Conservation (phyloP, 345 rosid genomes). For the Moringa oleifera region DNA sequence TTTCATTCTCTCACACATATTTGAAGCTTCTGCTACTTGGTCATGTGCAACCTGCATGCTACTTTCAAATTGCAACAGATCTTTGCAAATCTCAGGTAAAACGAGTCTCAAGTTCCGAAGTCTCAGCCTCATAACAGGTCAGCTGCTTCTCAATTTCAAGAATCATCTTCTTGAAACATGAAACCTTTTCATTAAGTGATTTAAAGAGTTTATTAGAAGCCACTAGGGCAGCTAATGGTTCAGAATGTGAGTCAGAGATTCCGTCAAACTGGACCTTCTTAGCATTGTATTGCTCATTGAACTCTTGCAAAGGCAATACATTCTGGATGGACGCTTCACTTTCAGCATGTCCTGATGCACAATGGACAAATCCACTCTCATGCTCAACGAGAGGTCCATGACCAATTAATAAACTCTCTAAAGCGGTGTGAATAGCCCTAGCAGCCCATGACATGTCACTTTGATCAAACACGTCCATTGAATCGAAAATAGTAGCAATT, state of each 20-base stretch:
- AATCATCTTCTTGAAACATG: slow-evolving; percentile 18
- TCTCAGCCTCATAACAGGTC: slow-evolving; percentile 31
- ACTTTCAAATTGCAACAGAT: slow-evolving; percentile 23
- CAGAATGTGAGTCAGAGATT: slow-evolving; percentile 25
- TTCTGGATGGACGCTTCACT: slow-evolving; percentile 13
- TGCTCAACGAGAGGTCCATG: not conserved
- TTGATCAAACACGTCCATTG: not conserved
- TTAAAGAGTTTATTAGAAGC: slow-evolving; percentile 17
- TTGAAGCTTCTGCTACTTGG: slow-evolving; percentile 14
- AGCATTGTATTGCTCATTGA: slow-evolving; percentile 12
- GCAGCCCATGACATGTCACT: no score
- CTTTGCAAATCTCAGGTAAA: slow-evolving; percentile 13
- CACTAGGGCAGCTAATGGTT: slow-evolving; percentile 20
- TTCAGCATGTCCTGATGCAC: slow-evolving; percentile 10
- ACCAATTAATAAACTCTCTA: not conserved
- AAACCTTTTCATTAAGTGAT: slow-evolving; percentile 23
- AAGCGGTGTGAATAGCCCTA: no score
- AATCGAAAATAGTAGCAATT: slow-evolving; percentile 3
- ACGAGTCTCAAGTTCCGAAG: slow-evolving; percentile 17
- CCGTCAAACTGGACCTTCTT: slow-evolving; percentile 23
- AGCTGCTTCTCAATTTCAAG: slow-evolving; percentile 24
- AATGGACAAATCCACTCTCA: slow-evolving; percentile 5
- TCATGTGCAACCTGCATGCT: slow-evolving; percentile 22
- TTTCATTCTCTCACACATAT: slow-evolving; percentile 13
- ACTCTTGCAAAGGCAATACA: slow-evolving; percentile 18